Percentiles rank a stretch among this genome's conserved stretches.
Conservation (phyloP, 345 rosid species). For the Carallia pectinifolia region DNA sequence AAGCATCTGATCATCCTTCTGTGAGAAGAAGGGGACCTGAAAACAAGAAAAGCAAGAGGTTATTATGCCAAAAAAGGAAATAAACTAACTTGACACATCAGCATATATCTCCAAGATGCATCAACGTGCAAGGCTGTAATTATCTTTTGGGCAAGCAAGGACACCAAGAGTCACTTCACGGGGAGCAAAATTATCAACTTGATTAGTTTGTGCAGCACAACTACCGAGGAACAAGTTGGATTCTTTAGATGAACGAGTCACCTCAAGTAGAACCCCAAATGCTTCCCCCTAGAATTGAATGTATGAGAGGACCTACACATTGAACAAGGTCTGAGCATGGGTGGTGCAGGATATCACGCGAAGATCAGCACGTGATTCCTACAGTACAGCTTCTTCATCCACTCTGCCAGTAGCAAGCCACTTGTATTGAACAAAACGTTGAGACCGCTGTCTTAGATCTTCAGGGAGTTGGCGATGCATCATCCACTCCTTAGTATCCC, state of each 20-base stretch:
- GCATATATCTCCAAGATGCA: no score
- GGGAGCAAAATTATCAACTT: no score
- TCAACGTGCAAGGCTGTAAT: no score
- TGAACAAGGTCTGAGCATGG: constrained; percentile 46
- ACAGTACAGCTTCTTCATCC: constrained; percentile 26
- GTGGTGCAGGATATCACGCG: constrained; percentile 78
- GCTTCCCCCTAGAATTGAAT: background rate
- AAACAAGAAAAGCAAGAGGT: background rate
- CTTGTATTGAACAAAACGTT: constrained; percentile 24
- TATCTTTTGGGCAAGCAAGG: no score
- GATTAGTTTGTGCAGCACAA: no score
- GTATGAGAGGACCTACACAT: constrained; percentile 21
- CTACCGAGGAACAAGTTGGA: background rate
- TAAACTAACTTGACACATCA: no score
- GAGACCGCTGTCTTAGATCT: constrained; percentile 18
- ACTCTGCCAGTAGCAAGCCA: constrained; percentile 32
- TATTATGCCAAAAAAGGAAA: background rate
- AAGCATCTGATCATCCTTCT: constrained; percentile 39
- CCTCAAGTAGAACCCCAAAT: no score
- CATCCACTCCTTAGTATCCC: constrained; percentile 21
- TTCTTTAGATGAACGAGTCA: background rate
- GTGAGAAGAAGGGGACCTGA: background rate
- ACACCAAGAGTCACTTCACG: no score
- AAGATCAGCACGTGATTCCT: constrained; percentile 77
- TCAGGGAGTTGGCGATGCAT: constrained; percentile 27